These are phyloP conservation scores for Brassica incana DNA, from an alignment of 345 rosid genomes.

Conservation along the genomic window DNA sequence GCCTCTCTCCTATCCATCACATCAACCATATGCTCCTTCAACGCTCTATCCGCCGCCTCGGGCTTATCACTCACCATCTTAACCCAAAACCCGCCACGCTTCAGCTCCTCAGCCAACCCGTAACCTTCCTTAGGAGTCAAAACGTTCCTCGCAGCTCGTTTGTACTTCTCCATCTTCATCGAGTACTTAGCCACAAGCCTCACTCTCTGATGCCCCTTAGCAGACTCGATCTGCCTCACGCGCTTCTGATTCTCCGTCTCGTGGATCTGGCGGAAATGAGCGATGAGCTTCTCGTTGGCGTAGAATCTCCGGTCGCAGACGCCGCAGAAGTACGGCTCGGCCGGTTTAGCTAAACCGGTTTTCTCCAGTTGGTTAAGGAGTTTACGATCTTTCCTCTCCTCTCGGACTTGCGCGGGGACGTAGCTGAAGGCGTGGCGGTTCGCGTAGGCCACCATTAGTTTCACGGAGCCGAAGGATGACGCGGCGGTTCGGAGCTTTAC, in stretches of 20 bases:
- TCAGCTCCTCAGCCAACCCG: slow-evolving; percentile 69
- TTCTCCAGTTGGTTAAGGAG: slow-evolving; percentile 62
- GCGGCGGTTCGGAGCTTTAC: slow-evolving; percentile 61
- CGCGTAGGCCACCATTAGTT: slow-evolving; percentile 67
- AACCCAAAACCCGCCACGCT: slow-evolving; percentile 75
- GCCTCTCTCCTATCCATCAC: slow-evolving; percentile 72
- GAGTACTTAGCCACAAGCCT: slow-evolving; percentile 66
- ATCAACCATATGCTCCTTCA: slow-evolving; percentile 71
- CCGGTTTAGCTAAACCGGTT: slow-evolving; percentile 54
- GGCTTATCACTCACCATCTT: slow-evolving; percentile 64
- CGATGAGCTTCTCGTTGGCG: slow-evolving; percentile 58
- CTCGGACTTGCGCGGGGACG: slow-evolving; percentile 56
- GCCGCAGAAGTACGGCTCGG: slow-evolving; percentile 60
- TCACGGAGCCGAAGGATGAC: slow-evolving; percentile 64
- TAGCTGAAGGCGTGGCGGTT: slow-evolving; percentile 64
- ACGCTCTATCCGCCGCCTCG: slow-evolving; percentile 69
- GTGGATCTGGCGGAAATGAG: slow-evolving; percentile 83
- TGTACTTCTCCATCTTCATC: slow-evolving; percentile 84
- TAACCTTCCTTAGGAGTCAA: slow-evolving; percentile 71
- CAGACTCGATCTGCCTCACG: slow-evolving; percentile 75
- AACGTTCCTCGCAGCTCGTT: slow-evolving; percentile 52
- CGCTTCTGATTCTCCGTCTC: slow-evolving; percentile 79
- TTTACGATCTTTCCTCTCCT: slow-evolving; percentile 60
- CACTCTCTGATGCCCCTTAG: slow-evolving; percentile 75
- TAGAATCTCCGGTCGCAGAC: slow-evolving; percentile 84